A percentile compares a stretch with the other conserved stretches of the same genome.
Evolutionary conservation across 78 protist species (phyloP).

Genomic region (Dictyostelium brefeldianum): DNA sequence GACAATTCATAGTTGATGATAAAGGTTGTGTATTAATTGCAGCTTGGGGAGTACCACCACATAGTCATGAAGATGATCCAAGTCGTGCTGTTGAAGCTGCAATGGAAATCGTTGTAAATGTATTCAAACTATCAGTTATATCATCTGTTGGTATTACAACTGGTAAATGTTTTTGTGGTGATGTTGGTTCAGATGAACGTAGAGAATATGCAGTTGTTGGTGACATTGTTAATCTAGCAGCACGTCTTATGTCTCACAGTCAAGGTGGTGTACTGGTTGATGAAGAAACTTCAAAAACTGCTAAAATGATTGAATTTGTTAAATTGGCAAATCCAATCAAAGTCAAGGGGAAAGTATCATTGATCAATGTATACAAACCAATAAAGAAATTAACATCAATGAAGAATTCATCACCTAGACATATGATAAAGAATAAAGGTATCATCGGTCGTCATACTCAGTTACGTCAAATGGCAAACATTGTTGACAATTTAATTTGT

Average conservation of each 20-base stretch:
- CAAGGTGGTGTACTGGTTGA: constrained; percentile 72
- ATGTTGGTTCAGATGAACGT: constrained; percentile 85
- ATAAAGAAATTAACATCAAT: neutral
- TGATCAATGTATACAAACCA: constrained; percentile 72
- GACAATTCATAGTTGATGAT: constrained; percentile 85
- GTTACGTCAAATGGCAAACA: constrained; percentile 38
- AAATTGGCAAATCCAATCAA: constrained; percentile 61
- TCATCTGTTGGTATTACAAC: constrained; percentile 90
- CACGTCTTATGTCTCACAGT: constrained; percentile 58
- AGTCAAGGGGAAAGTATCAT: constrained; percentile 78
- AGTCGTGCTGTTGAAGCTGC: constrained; percentile 85
- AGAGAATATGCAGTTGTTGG: constrained; percentile 89
- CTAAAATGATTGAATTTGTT: constrained; percentile 51
- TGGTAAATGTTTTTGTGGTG: constrained; percentile 90
- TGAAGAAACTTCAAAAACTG: constrained; percentile 71
- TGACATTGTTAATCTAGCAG: constrained; percentile 81
- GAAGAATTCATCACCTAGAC: neutral
- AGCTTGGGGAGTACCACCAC: constrained; percentile 86
- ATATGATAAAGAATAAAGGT: constrained; percentile 15
- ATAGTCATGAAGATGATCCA: constrained; percentile 87
- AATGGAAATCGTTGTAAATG: constrained; percentile 48
- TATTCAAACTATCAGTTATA: constrained; percentile 61
- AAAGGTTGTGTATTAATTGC: constrained; percentile 90
- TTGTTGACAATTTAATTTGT: neutral
- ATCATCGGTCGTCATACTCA: constrained; percentile 60